phyloP scores from a whole-genome alignment of 805 yeast genomes.

The Hanseniaspora taiwanica region DNA sequence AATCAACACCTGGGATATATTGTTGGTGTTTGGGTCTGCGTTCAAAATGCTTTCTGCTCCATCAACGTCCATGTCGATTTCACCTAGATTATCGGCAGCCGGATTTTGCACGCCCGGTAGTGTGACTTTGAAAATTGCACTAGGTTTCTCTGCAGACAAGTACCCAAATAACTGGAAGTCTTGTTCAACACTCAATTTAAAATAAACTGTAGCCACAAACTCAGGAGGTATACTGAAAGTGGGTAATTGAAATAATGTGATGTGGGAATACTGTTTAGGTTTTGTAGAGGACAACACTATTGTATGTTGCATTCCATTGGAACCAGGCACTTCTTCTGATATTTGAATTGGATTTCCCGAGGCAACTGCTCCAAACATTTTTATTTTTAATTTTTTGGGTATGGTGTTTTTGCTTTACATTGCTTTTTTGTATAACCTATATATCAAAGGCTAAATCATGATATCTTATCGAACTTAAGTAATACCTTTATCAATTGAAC shows the following conservation, averaged over 20 bases:
- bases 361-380: conserved; percentile 28
- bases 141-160: conserved; percentile 54
- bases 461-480: background rate
- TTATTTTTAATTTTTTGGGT: background rate
- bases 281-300: conserved; percentile 23
- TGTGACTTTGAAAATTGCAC: conserved; percentile 80
- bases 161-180: conserved; percentile 59
- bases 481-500: background rate
- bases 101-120: conserved; percentile 15
- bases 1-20: conserved; percentile 32
- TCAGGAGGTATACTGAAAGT: conserved; percentile 58
- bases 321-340: conserved; percentile 25
- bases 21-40: conserved; percentile 14
- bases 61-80: conserved; percentile 43
- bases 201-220: conserved; percentile 75
- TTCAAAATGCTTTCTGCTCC: conserved; percentile 19
- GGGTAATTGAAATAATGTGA: conserved; percentile 78
- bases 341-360: conserved; percentile 26
- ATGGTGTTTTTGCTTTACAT: background rate
- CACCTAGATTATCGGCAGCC: conserved; percentile 34
- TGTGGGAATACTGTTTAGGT: conserved; percentile 40
- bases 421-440: background rate
- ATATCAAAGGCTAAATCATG: background rate
- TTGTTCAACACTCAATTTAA: conserved; percentile 53
- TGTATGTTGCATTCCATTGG: conserved; percentile 25